phyloP scores from a whole-genome alignment of 495 filamentous ascomycete genomes.

The Penicillium longicatenatum region DNA sequence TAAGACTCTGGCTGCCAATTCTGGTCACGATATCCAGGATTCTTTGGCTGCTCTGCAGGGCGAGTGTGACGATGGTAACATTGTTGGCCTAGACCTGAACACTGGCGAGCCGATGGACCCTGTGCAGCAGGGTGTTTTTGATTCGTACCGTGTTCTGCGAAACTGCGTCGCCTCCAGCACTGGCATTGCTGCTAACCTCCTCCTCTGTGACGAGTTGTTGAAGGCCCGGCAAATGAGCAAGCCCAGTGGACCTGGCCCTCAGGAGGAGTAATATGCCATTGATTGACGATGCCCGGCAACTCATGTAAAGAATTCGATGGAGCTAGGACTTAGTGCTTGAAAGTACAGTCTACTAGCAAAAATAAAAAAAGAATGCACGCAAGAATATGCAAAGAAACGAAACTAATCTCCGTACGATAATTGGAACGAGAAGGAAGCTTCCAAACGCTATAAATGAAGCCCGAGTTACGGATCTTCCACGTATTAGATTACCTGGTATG shows the following conservation, averaged over 20 bases:
- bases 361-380: slow-evolving; percentile 29
- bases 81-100: slow-evolving; percentile 81
- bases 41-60: slow-evolving; percentile 82
- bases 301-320: slow-evolving; percentile 34
- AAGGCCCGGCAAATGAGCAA: slow-evolving; percentile 94
- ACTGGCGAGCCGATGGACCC: slow-evolving; percentile 95
- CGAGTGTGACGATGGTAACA: slow-evolving; percentile 79
- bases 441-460: not conserved
- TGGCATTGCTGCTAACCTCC: slow-evolving; percentile 91
- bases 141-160: slow-evolving; percentile 91
- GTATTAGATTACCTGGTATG: too few species aligned
- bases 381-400: slow-evolving; percentile 15
- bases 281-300: slow-evolving; percentile 22
- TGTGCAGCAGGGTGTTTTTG: slow-evolving; percentile 88
- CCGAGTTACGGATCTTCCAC: not conserved
- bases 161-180: slow-evolving; percentile 93
- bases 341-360: slow-evolving; percentile 26
- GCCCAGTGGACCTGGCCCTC: slow-evolving; percentile 43
- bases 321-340: slow-evolving; percentile 16
- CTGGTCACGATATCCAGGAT: slow-evolving; percentile 95
- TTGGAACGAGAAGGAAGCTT: not conserved
- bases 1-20: slow-evolving; percentile 95
- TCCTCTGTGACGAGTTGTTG: slow-evolving; percentile 94
- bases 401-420: not conserved
- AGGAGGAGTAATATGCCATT: slow-evolving; percentile 46